Conservation (phyloP, 2,329 filamentous ascomycete genomes). For the Colletotrichum filicis region DNA sequence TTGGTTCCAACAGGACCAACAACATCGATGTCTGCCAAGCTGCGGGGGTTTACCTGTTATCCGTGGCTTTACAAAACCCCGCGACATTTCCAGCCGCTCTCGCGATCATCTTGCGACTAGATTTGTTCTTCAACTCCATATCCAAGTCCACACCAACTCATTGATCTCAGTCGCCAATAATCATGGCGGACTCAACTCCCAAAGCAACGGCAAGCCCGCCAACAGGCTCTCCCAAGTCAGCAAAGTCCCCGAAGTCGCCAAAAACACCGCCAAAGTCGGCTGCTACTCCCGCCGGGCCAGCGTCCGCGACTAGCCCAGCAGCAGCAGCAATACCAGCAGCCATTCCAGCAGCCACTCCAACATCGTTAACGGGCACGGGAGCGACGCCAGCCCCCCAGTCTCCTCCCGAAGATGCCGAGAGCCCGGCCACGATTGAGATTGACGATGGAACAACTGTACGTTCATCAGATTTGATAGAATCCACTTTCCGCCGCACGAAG, state of each 20-base stretch:
- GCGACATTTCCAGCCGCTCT: background rate
- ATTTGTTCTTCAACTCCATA: background rate
- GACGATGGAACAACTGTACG: background rate
- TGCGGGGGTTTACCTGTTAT: background rate
- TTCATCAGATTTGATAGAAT: background rate
- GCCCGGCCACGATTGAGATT: background rate
- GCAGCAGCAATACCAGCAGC: too few species aligned
- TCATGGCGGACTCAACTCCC: background rate
- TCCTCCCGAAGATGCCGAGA: background rate
- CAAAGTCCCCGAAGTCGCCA: background rate
- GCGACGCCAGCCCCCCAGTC: background rate
- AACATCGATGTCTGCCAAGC: background rate
- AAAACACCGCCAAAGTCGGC: too few species aligned
- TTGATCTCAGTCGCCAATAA: too few species aligned
- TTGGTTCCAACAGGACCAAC: too few species aligned
- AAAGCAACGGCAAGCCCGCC: background rate
- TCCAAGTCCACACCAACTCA: too few species aligned
- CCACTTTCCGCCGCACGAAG: too few species aligned
- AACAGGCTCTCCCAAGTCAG: background rate
- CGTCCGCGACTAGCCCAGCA: background rate
- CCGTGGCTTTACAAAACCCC: background rate
- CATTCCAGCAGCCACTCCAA: too few species aligned
- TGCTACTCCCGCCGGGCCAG: too few species aligned
- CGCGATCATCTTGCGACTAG: background rate
- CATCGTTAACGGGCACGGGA: too few species aligned